A percentile compares a stretch with the other conserved stretches of the same genome.
phyloP scores from a whole-genome alignment of 176 grass and related monocot genomes.

The Pontederia crassipes region DNA sequence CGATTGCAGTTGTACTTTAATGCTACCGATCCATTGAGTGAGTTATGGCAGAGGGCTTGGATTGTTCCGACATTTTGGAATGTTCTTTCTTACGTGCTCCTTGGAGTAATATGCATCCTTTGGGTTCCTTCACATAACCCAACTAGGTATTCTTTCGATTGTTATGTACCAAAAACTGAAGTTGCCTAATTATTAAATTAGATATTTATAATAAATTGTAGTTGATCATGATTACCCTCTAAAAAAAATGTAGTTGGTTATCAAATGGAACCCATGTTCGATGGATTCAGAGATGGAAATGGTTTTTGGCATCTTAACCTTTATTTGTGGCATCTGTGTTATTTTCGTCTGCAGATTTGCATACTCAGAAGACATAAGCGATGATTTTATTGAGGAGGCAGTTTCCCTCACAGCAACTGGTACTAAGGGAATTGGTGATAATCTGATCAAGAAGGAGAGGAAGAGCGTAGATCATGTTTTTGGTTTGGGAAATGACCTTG shows the following conservation, averaged over 20 bases:
- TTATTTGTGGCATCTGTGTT: background rate
- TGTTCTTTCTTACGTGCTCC: conserved; percentile 78
- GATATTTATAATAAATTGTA: too few species aligned
- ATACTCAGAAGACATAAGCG: conserved; percentile 77
- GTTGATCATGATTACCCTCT: too few species aligned
- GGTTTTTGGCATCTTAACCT: background rate
- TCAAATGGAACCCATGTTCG: background rate
- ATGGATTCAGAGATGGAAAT: background rate
- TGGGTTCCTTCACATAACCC: conserved; percentile 86
- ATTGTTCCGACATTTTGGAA: conserved; percentile 92
- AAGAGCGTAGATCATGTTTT: conserved; percentile 44
- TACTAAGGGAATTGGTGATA: conserved; percentile 79
- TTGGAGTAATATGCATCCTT: conserved; percentile 72
- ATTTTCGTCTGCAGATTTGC: conserved; percentile 48
- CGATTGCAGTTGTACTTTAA: conserved; percentile 91
- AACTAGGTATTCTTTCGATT: conserved; percentile 43
- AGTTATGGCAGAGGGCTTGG: conserved; percentile 97
- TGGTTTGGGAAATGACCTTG: conserved; percentile 31
- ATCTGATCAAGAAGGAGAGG: conserved; percentile 58
- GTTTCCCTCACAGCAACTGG: conserved; percentile 65
- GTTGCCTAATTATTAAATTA: too few species aligned
- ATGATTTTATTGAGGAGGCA: conserved; percentile 87
- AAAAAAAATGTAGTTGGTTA: too few species aligned
- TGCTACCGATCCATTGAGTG: conserved; percentile 91
- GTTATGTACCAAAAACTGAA: background rate